Base-by-base conservation (phyloP, 345 rosid genomes). In the Sonneratia caseolaris region DNA sequence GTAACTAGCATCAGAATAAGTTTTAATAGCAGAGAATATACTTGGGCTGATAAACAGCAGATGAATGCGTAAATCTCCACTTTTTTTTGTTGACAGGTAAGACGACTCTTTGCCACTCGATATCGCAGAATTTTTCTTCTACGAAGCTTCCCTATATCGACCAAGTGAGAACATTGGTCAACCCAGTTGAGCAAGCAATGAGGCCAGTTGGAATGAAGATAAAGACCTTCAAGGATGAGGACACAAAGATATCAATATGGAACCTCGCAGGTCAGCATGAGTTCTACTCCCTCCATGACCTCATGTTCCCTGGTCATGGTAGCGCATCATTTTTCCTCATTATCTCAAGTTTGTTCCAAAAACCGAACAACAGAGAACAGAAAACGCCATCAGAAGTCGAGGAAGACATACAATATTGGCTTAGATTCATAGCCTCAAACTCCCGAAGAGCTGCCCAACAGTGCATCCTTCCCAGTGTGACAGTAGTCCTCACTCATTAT, bases 401-500 rank as follows among this genome's bases (percentile, higher is more conserved):
- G 74, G 96, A 86, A 69, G 98, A 94, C 83, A 86, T 94, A 71
- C 89, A 82, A 45, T 91, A 91, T 76, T 94, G 98, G 98, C 93
- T 94, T 68, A 87, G 95, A 64, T 94, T 85, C 82, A 79, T 94
- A 18, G 89, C 88, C 64, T 87, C 98, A 75, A 94, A 91, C 86
- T 94, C 91, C 3, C 81, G 78, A 82, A 87, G 87, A 69, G 86
- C 96, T 7, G 80, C 80, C 66, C 91, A 85, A 74, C 97, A 88
- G 71, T 91, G 96, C 84, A 83, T 90, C 82, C 85, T 91, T 45
- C 97, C 97, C 2, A 86, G 86, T 71, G 92, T 90, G 37, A 85
- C 96, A 3, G 72, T 94, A 65, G 91, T 90, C 73, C 88, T 94
- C 72, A 90, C 98, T 32, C 96, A 94, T 61, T 80, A 70, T 0